Base-by-base conservation (phyloP, 306 rosid species). In the Arachis stenosperma region DNA sequence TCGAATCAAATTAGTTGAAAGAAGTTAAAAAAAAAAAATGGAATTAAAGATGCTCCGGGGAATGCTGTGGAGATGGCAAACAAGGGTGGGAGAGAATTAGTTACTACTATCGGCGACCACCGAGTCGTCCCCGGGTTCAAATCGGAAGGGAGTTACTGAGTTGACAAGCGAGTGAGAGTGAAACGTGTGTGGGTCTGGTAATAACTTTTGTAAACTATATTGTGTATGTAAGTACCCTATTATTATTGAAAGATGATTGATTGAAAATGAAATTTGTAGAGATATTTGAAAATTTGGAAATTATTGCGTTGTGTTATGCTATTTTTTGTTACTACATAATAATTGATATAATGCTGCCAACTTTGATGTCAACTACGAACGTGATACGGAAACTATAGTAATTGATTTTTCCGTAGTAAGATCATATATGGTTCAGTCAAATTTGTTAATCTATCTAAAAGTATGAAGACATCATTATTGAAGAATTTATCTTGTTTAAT, bases 121-220 rank as follows among this genome's bases (percentile, higher is more conserved):
- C 72, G 81, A 67, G 98, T 90, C 97, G 91, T 93, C 93, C 93
- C 96, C 88, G 87, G 87, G 89, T 84, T 84, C 82, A 75, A 69
- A 80, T 78, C 85, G 76, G 89, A 81, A 75, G 51, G 75, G 79
- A 64, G 74, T 69, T 36, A 22, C 78, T 68, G 84, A 75, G 57
- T 61, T 75, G 60, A 79, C 50, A 57, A 70, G 65, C 70, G 13
- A 11, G n/a, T 69, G 33, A 12, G 8, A n/a, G 57, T 44, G 41
- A 58, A 3, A 56, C 22, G 17, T 33, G 66, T n/a, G 8, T 13
- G 67, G 58, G 37, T 33, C 37, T 33, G 37, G 37, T 33, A 33
- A 33, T 29, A 39, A 59, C 65, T 77, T 71, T 74, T 81, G 88
- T 83, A 81, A 79, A 41, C 36, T 40, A 39, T 9, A 39, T 9